Evolutionary conservation across 306 rosid genomes (phyloP), one percentile per base, ranked within the genome.

Genomic region (Begonia loranthoides): DNA sequence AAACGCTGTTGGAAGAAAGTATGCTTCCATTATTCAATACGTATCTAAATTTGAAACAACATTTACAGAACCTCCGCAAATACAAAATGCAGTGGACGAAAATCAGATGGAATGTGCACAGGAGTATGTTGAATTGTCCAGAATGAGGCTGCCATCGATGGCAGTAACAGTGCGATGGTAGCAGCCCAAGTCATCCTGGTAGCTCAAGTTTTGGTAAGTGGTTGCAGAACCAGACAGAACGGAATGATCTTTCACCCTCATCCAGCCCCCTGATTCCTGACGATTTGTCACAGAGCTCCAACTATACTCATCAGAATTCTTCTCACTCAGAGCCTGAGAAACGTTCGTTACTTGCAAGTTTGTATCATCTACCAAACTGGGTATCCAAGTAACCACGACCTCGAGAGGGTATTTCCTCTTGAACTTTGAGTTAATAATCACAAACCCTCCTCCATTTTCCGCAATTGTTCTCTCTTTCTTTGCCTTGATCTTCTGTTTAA

Each of bases 201-300:
- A 71, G 47, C 60, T 57, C 13, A 64, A 68, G 14, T 38, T 77
- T 58, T 82, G 96, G 15, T 2, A 7, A 1, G 94, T 87, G 11
- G 45, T 50, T 3, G 79, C 89, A 6, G 49, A 47, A 33, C 96
- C 96, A 8, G 73, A 59, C 2, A 82, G 56, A 52, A 87, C 94
- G 38, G 74, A 62, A 57, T 87, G 93, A 57, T 64, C 96, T 78
- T 65, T 59, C 11, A 87, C 89, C 65, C 69, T 72, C 74, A 82
- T 82, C 96, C 96, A 87, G 9, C 96, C 96, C 2, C 19, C 54
- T 0, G 79, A 82, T 51, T 68, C 73, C 70, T 87, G 96, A 1
- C 4, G 9, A 54, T 79, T 79, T 48, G 12, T 14, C 19, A 77
- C 22, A 6, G 44, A 47, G 12, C 52, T 78, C 13, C 15, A 5